These are phyloP conservation scores for Sarocladiaceae sp. DNA, from an alignment of 2,329 filamentous ascomycete genomes.

Conservation along the genomic window DNA sequence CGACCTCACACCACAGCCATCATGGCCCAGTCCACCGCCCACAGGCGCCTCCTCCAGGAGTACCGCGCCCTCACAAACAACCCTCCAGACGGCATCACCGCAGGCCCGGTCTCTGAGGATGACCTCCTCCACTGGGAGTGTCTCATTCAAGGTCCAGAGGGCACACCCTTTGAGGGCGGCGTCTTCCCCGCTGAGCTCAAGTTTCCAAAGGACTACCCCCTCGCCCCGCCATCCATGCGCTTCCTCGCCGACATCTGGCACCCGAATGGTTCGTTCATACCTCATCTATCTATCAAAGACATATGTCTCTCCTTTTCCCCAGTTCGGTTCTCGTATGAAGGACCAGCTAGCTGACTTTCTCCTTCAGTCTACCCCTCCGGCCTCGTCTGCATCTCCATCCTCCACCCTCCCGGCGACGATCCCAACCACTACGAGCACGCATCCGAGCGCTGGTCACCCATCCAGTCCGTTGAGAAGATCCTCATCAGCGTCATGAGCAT, in stretches of 20 bases:
- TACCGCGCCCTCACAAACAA: conserved; percentile 92
- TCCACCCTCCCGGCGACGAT: conserved; percentile 92
- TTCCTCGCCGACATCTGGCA: conserved; percentile 94
- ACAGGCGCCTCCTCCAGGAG: conserved; percentile 86
- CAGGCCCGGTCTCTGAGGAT: conserved; percentile 87
- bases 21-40: conserved; percentile 58
- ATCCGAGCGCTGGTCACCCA: conserved; percentile 91
- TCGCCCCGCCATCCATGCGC: conserved; percentile 92
- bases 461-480: conserved; percentile 97
- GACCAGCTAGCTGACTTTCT: neutral
- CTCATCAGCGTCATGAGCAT: conserved; percentile 96
- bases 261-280: conserved; percentile 67
- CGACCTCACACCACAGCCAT: neutral
- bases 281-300: neutral
- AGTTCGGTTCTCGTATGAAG: neutral
- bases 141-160: conserved; percentile 89
- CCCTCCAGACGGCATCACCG: conserved; percentile 95
- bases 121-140: conserved; percentile 96
- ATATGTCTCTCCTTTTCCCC: neutral
- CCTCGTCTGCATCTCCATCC: conserved; percentile 95
- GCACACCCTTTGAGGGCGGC: conserved; percentile 91
- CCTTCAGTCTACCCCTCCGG: conserved; percentile 78
- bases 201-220: conserved; percentile 95
- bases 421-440: conserved; percentile 98
- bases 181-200: conserved; percentile 92